These are phyloP conservation scores for Hemileccinum impolitum DNA, from an alignment of 768 basidiomycete species.

Conservation along the genomic window DNA sequence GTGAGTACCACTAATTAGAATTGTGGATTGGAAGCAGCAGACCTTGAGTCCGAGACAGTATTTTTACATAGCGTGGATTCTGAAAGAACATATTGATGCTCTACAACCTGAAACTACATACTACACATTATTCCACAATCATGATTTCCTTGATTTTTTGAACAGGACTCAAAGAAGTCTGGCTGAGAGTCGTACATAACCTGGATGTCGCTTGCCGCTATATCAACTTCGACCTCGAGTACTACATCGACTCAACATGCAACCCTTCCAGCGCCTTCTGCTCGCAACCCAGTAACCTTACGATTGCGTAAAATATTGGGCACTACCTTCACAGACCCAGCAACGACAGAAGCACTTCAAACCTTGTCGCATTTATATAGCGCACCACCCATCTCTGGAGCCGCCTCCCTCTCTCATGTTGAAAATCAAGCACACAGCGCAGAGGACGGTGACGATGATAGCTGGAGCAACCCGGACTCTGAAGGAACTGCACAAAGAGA, in stretches of 20 bases:
- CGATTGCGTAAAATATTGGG: too few relatives aligned
- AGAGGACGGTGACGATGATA: constrained; percentile 33
- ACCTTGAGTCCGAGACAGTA: too few relatives aligned
- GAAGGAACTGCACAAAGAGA: constrained; percentile 10
- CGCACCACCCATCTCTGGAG: constrained; percentile 15
- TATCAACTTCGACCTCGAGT: constrained; percentile 1
- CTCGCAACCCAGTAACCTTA: constrained; percentile 74
- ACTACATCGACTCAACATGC: constrained; percentile 11
- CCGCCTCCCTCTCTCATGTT: constrained; percentile 6
- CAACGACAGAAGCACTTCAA: constrained; percentile 74
- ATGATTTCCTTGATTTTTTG: too few relatives aligned
- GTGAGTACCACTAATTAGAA: too few relatives aligned
- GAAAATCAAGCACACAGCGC: constrained; percentile 31
- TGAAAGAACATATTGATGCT: too few relatives aligned
- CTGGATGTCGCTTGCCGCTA: constrained; percentile 10
- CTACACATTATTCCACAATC: too few relatives aligned
- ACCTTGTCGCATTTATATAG: constrained; percentile 82
- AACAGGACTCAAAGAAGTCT: too few relatives aligned
- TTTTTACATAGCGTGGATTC: too few relatives aligned
- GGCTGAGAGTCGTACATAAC: too few relatives aligned
- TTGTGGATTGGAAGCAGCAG: too few relatives aligned
- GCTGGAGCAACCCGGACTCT: constrained; percentile 22
- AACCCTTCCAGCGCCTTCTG: neutral
- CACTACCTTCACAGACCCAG: constrained; percentile 73
- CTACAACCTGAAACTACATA: too few relatives aligned